These are phyloP conservation scores for Heterobasidion parviporum DNA, from an alignment of 1,284 basidiomycete species.

Conservation along the genomic window DNA sequence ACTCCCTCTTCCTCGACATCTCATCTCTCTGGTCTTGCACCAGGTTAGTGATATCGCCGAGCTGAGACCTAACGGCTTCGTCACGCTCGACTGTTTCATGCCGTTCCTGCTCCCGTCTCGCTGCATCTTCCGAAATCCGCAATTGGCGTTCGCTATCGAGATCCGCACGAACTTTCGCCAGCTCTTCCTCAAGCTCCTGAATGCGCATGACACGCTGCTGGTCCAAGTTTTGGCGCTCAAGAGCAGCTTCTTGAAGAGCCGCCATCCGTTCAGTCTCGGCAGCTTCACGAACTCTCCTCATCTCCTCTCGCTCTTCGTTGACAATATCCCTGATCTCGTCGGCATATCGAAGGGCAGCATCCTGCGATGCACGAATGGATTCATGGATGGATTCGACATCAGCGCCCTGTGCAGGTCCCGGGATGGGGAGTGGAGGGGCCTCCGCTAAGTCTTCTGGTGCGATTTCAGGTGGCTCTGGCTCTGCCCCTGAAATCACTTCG, in stretches of 20 bases:
- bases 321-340: slow-evolving; percentile 51
- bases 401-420: background rate
- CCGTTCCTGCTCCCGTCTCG: slow-evolving; percentile 49
- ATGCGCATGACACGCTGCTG: slow-evolving; percentile 49
- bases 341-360: slow-evolving; percentile 46
- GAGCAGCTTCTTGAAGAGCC: slow-evolving; percentile 13
- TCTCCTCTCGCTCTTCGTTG: slow-evolving; percentile 49
- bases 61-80: slow-evolving; percentile 47
- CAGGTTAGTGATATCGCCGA: slow-evolving; percentile 59
- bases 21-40: slow-evolving; percentile 55
- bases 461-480: background rate
- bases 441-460: background rate
- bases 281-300: slow-evolving; percentile 42
- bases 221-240: slow-evolving; percentile 24
- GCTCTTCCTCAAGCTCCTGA: slow-evolving; percentile 50
- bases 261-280: slow-evolving; percentile 43
- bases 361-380: slow-evolving; percentile 30
- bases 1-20: slow-evolving; percentile 43
- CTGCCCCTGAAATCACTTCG: background rate
- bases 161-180: slow-evolving; percentile 47
- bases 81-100: slow-evolving; percentile 49
- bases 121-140: slow-evolving; percentile 48
- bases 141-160: slow-evolving; percentile 47
- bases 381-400: slow-evolving; percentile 22
- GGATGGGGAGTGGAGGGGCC: background rate